Conservation (phyloP, 2,329 filamentous ascomycete genomes). For the Ceratocystis papillata region DNA sequence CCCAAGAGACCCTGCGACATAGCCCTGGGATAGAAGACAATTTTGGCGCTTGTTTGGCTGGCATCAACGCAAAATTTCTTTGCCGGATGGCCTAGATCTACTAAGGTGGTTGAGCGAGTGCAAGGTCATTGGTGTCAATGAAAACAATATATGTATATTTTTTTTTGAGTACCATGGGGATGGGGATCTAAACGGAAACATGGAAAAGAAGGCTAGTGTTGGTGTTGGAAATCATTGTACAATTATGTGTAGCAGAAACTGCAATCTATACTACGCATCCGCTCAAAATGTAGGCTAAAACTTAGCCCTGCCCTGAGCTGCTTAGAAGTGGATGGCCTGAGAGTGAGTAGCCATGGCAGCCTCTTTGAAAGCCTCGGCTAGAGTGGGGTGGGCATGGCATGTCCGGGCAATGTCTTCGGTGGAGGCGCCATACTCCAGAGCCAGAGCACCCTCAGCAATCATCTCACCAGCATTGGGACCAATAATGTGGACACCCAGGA, state of each 20-base stretch:
- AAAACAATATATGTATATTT: not conserved
- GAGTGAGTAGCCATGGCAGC: slow-evolving; percentile 95
- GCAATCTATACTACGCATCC: slow-evolving; percentile 17
- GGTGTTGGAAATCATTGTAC: slow-evolving; percentile 22
- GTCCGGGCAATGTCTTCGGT: slow-evolving; percentile 91
- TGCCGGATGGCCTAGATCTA: no score
- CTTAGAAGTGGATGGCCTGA: slow-evolving; percentile 90
- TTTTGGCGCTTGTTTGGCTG: no score
- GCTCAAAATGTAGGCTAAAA: not conserved
- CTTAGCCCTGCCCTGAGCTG: not conserved
- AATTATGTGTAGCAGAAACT: slow-evolving; percentile 22
- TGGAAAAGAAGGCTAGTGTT: not conserved
- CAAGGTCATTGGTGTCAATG: not conserved
- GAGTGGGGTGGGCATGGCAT: slow-evolving; percentile 90
- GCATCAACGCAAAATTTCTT: no score
- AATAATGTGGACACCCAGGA: slow-evolving; percentile 93
- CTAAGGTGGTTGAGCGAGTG: no score
- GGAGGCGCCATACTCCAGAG: slow-evolving; percentile 90
- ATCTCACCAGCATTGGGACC: slow-evolving; percentile 95
- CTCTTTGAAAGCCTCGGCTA: slow-evolving; percentile 98
- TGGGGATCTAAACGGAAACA: not conserved
- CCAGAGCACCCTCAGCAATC: slow-evolving; percentile 94
- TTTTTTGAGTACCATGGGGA: not conserved
- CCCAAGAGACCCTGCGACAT: no score
- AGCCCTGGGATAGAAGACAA: no score